phyloP scores from a whole-genome alignment of 768 basidiomycete species.

The Leucocoprinus leucothites region DNA sequence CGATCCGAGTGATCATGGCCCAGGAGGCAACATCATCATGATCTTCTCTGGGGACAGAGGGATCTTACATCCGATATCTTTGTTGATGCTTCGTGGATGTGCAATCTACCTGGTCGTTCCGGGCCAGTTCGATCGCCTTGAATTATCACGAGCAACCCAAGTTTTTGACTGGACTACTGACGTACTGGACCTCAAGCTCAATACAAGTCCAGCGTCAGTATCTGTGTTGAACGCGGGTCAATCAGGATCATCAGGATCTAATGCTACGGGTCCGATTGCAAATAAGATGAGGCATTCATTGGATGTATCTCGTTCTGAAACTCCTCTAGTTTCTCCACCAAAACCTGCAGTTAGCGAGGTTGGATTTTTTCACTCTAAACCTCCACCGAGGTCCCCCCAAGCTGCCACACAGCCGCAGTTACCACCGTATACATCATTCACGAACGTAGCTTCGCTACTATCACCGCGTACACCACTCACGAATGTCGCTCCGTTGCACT shows the following conservation, averaged over 20 bases:
- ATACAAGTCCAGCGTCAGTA: not conserved
- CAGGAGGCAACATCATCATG: not conserved
- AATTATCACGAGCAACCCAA: not conserved
- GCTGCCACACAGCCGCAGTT: no score
- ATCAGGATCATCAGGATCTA: no score
- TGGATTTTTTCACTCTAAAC: no score
- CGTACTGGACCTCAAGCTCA: not conserved
- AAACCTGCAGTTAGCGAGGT: no score
- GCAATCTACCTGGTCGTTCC: not conserved
- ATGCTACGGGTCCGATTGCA: no score
- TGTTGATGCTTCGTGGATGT: conserved; percentile 3
- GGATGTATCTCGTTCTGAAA: no score
- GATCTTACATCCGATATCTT: conserved; percentile 2
- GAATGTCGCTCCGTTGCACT: not conserved
- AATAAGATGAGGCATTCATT: no score
- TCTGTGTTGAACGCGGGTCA: not conserved
- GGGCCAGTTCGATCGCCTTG: not conserved
- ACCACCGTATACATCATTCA: no score
- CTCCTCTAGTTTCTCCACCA: no score
- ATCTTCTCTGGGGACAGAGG: conserved; percentile 4
- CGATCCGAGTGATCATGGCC: not conserved
- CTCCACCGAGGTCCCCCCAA: no score
- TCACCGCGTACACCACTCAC: not conserved
- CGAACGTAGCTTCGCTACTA: not conserved
- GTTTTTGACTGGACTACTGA: conserved; percentile 2